These are phyloP conservation scores for Ligustrum vulgare DNA, from an alignment of 257 asterid species.

Conservation along the genomic window DNA sequence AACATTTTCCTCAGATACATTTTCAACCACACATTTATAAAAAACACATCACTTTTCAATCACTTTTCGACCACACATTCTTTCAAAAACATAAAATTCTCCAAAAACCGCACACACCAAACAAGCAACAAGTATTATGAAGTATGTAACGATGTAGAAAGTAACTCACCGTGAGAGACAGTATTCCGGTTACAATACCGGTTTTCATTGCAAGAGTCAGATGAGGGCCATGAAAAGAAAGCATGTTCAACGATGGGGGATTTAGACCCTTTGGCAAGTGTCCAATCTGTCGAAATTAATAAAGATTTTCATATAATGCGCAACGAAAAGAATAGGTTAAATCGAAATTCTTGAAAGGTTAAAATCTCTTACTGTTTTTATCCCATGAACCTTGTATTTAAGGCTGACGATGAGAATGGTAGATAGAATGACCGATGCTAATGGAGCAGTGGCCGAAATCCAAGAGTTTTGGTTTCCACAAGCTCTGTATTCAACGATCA, in stretches of 20 bases:
- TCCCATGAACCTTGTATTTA: conserved; percentile 54
- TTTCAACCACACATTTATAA: no score
- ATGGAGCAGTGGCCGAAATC: conserved; percentile 86
- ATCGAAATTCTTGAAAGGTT: background rate
- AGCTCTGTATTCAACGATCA: conserved; percentile 48
- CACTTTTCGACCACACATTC: no score
- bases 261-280: conserved; percentile 80
- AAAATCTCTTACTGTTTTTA: conserved; percentile 56
- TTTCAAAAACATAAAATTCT: no score
- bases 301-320: background rate
- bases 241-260: conserved; percentile 83
- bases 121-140: no score
- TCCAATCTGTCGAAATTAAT: conserved; percentile 58
- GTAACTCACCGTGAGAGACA: conserved; percentile 75
- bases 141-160: background rate
- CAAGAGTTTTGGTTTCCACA: conserved; percentile 71
- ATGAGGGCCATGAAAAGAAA: conserved; percentile 58
- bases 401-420: conserved; percentile 59
- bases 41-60: no score
- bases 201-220: conserved; percentile 73
- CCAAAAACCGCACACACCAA: no score
- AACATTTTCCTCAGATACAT: no score
- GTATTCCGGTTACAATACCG: conserved; percentile 79
- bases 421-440: conserved; percentile 74
- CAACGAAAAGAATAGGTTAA: background rate